phyloP scores from a whole-genome alignment of 2,329 filamentous ascomycete species.

The Penicillium polonicum region DNA sequence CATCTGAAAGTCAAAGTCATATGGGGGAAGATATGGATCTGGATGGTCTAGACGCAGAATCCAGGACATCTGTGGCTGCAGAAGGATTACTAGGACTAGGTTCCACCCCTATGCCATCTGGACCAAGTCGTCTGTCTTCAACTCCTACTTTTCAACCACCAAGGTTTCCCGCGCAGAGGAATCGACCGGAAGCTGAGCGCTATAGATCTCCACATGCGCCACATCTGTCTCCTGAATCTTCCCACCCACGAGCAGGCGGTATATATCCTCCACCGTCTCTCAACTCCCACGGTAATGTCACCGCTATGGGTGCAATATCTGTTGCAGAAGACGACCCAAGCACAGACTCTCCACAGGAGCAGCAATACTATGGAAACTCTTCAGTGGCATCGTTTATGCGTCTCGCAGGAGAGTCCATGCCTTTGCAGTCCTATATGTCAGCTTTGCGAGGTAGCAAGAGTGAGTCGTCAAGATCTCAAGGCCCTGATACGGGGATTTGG shows the following conservation, averaged over 20 bases:
- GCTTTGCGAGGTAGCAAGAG: constrained; percentile 10
- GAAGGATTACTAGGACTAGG: constrained; percentile 22
- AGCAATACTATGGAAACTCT: constrained; percentile 43
- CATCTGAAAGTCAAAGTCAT: background rate
- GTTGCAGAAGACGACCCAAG: constrained; percentile 28
- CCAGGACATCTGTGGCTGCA: constrained; percentile 20
- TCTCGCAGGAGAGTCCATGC: constrained; percentile 36
- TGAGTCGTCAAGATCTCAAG: constrained; percentile 4
- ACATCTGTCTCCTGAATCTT: background rate
- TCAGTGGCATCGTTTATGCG: constrained; percentile 44
- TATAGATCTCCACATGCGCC: background rate
- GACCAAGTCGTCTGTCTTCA: background rate
- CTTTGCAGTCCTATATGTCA: constrained; percentile 16
- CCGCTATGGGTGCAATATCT: constrained; percentile 43
- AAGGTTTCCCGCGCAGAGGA: background rate
- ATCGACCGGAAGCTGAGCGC: background rate
- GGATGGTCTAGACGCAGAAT: constrained; percentile 12
- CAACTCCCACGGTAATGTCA: constrained; percentile 29
- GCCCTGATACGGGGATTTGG: constrained; percentile 12
- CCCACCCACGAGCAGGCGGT: constrained; percentile 1
- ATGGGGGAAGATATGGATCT: background rate
- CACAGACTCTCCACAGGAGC: constrained; percentile 22
- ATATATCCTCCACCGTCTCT: constrained; percentile 14
- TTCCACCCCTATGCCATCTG: constrained; percentile 2
- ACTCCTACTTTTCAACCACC: constrained; percentile 2